Percentiles rank a stretch among this genome's conserved stretches.
Conservation (phyloP, 495 filamentous ascomycete genomes). For the Penicillium alfredii region DNA sequence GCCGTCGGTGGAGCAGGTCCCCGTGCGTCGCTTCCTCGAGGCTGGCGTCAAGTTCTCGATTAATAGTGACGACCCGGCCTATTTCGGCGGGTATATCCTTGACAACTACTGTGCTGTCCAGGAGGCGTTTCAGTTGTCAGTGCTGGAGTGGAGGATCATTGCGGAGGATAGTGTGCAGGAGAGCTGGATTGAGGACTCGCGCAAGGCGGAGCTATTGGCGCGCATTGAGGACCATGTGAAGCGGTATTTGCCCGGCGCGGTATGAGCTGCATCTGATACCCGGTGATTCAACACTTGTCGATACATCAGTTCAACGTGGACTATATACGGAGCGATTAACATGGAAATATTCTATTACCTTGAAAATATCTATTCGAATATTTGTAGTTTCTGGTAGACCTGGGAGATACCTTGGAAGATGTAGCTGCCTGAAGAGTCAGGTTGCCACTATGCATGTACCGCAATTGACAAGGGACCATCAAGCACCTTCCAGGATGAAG, state of each 20-base stretch:
- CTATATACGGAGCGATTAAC: conserved; percentile 2
- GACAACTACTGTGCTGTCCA: conserved; percentile 74
- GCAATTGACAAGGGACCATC: too few species aligned
- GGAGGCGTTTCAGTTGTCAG: conserved; percentile 57
- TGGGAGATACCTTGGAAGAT: too few species aligned
- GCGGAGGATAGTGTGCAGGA: conserved; percentile 55
- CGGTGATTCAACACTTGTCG: conserved; percentile 20
- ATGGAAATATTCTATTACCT: too few species aligned
- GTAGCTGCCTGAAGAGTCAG: conserved; percentile 8
- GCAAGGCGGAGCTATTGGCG: conserved; percentile 35
- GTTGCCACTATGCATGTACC: too few species aligned
- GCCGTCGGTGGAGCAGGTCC: conserved; percentile 49
- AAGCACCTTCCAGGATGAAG: too few species aligned
- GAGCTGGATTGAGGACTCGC: conserved; percentile 48
- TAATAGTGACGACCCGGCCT: conserved; percentile 75
- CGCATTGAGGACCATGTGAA: conserved; percentile 35
- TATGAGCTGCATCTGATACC: conserved; percentile 15
- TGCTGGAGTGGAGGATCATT: conserved; percentile 60
- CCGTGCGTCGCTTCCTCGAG: conserved; percentile 59
- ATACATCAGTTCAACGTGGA: conserved; percentile 13
- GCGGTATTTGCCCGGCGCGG: conserved; percentile 16
- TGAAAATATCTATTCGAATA: too few species aligned
- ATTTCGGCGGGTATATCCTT: conserved; percentile 72
- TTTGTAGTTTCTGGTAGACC: too few species aligned
- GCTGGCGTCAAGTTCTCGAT: conserved; percentile 61